Evolutionary conservation across 2,329 filamentous ascomycete species (phyloP), one percentile per base, ranked within the genome.

Genomic region (Exutisphaerella laricina): DNA sequence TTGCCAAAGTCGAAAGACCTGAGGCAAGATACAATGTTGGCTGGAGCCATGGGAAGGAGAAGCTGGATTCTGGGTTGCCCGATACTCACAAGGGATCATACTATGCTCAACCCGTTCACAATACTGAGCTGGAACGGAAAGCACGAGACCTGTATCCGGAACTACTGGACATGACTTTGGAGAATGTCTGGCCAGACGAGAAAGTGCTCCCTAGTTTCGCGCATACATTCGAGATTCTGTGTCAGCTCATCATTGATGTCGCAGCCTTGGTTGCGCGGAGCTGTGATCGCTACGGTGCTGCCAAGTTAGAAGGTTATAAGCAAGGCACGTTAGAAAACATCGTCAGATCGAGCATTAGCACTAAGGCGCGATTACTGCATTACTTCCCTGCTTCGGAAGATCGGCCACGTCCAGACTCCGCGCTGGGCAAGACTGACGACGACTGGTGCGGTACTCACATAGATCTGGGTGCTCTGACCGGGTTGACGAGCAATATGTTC

Each of bases 401-500:
- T 3, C 33, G 3, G 17, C 5, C 9, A 4, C 18, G 33, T n/a
- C 18, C 18, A n/a, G 33, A 35, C 14, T 14, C 45, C 2, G 14
- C 45, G 4, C 16, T 13, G 5, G 28, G 17, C 10, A 39, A 41
- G 39, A 45, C n/a, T 33, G 82, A 88, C 48, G 89, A 96, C 64
- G 86, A 94, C 67, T 98, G 92, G 92, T 98, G 90, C 65, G 86
- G 88, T 6, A 88, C 84, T 1, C 85, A 92, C 63, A 72, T 92
- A 43, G 90, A 97, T 65, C 88, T 96, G 58, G 88, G 92, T 31
- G 97, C 90, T 62, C 74, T 98, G 22, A 98, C 92, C 0, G 90
- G 89, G 10, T 74, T 98, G 23, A 98, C 92, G 0, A 90, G 85
- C 2, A 89, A 90, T 54, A 95, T 97, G 88, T 97, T 94, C 65